Evolutionary conservation across 2,329 filamentous ascomycete species (phyloP).

Genomic region (Kalaharituber pfeilii): DNA sequence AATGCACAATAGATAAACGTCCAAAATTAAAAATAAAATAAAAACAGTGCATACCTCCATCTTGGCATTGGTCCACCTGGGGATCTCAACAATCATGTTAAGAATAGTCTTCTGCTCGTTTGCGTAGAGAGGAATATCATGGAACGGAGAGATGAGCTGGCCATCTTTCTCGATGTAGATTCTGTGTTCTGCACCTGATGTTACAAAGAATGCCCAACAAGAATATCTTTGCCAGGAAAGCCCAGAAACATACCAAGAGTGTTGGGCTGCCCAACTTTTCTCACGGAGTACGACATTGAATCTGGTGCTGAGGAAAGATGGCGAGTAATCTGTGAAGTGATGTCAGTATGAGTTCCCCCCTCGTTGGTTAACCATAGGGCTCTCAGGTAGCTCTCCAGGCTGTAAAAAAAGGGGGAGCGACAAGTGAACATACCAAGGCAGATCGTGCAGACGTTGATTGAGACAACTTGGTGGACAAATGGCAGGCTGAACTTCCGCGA

Average conservation of each 20-base stretch:
- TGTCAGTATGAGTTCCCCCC: slow-evolving; percentile 27
- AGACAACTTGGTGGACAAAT: neutral
- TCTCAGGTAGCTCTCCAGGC: neutral
- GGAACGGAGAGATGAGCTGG: slow-evolving; percentile 82
- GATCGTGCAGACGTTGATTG: slow-evolving; percentile 1
- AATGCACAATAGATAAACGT: slow-evolving; percentile 3
- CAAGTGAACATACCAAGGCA: slow-evolving; percentile 10
- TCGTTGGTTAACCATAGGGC: neutral
- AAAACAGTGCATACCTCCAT: too few relatives aligned
- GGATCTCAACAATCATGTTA: slow-evolving; percentile 99
- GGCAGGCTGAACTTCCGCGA: neutral
- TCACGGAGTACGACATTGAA: slow-evolving; percentile 49
- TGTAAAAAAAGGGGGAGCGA: neutral
- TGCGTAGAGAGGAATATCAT: slow-evolving; percentile 96
- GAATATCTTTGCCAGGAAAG: neutral
- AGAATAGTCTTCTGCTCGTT: slow-evolving; percentile 82
- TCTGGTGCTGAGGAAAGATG: slow-evolving; percentile 34
- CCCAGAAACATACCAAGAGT: slow-evolving; percentile 38
- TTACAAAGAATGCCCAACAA: neutral
- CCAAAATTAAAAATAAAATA: too few relatives aligned
- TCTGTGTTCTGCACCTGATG: slow-evolving; percentile 51
- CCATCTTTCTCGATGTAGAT: slow-evolving; percentile 98
- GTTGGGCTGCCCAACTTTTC: slow-evolving; percentile 78
- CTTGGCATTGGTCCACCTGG: slow-evolving; percentile 99
- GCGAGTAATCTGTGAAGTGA: slow-evolving; percentile 32